phyloP scores from a whole-genome alignment of 768 basidiomycete genomes.

The Calvatia gigantea region DNA sequence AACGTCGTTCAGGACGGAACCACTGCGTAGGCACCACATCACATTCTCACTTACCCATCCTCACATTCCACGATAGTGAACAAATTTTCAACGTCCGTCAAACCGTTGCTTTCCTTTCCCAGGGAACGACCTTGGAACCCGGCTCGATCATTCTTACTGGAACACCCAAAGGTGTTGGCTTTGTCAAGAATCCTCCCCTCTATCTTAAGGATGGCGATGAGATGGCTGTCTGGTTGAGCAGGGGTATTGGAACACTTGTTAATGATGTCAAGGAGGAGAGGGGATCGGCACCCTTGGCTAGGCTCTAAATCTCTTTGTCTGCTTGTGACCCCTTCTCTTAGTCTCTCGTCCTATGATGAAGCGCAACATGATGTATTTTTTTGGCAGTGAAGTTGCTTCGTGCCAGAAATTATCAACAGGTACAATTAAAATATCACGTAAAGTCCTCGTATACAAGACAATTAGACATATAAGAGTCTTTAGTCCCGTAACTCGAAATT shows the following conservation, averaged over 20 bases:
- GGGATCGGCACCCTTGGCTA: slow-evolving; percentile 2
- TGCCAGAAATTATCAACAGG: neutral
- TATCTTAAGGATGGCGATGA: slow-evolving; percentile 74
- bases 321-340: neutral
- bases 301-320: neutral
- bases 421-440: neutral
- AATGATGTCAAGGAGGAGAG: slow-evolving; percentile 78
- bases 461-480: neutral
- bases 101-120: slow-evolving; percentile 78
- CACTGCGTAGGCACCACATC: slow-evolving; percentile 54
- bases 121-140: slow-evolving; percentile 78
- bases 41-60: neutral
- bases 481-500: neutral
- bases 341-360: no score
- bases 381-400: neutral
- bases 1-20: slow-evolving; percentile 69
- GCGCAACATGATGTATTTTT: neutral
- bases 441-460: neutral
- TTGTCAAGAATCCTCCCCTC: slow-evolving; percentile 64
- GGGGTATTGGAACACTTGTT: slow-evolving; percentile 75
- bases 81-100: slow-evolving; percentile 80
- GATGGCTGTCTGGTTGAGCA: slow-evolving; percentile 63
- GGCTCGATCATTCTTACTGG: slow-evolving; percentile 84
- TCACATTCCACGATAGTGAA: slow-evolving; percentile 40
- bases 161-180: slow-evolving; percentile 81